phyloP scores from a whole-genome alignment of 306 rosid species.

The Erythrophleum fordii region DNA sequence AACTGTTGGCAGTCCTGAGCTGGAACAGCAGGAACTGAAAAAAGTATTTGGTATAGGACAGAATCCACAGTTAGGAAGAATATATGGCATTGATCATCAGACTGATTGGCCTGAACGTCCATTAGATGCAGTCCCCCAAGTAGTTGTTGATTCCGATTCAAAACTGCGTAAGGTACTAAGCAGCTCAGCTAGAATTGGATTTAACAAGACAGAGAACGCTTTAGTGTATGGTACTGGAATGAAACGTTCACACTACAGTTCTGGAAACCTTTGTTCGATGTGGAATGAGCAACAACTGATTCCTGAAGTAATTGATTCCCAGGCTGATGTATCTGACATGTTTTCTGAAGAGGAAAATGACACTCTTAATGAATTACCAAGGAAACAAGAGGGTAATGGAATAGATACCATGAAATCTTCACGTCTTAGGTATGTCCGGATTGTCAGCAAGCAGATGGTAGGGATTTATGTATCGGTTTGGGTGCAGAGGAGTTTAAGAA shows the following conservation, averaged over 20 bases:
- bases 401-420: conserved; percentile 31
- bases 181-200: conserved; percentile 68
- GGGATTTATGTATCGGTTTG: conserved; percentile 90
- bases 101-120: conserved; percentile 88
- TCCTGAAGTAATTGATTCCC: conserved; percentile 51
- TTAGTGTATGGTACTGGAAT: conserved; percentile 42
- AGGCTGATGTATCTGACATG: conserved; percentile 46
- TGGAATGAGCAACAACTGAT: conserved; percentile 51
- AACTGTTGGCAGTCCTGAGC: conserved; percentile 35
- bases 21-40: conserved; percentile 47
- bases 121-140: conserved; percentile 62
- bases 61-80: conserved; percentile 54
- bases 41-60: conserved; percentile 43
- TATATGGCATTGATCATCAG: conserved; percentile 61
- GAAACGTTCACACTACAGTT: conserved; percentile 64
- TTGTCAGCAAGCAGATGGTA: conserved; percentile 97
- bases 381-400: conserved; percentile 35
- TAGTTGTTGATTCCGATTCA: conserved; percentile 52
- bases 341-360: conserved; percentile 69
- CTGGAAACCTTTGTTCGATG: conserved; percentile 60
- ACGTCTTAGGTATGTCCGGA: conserved; percentile 61
- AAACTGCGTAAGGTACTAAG: conserved; percentile 72
- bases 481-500: conserved; percentile 88
- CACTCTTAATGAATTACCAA: conserved; percentile 49
- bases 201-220: conserved; percentile 50